Percentiles rank a stretch among this genome's conserved stretches.
Conservation (phyloP, 2,329 filamentous ascomycete genomes). For the Ophiosphaerella herpotricha region DNA sequence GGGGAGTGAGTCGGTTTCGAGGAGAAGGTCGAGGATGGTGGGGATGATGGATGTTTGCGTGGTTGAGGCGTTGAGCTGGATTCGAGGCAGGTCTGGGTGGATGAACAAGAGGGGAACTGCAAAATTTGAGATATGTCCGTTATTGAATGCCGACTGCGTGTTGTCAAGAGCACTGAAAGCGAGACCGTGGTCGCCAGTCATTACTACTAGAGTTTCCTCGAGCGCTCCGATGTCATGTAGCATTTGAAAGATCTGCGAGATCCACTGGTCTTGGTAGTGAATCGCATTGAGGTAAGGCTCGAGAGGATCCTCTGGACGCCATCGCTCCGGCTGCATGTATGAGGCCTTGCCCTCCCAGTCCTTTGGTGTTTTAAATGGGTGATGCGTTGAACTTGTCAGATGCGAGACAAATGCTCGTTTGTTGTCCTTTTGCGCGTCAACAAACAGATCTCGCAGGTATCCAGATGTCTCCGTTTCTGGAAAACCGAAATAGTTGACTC, state of each 20-base stretch:
- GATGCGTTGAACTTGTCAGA: conserved; percentile 20
- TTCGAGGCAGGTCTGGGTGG: conserved; percentile 15
- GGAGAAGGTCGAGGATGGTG: conserved; percentile 17
- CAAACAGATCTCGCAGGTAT: conserved; percentile 20
- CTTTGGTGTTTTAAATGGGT: conserved; percentile 19
- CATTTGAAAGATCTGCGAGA: conserved; percentile 22
- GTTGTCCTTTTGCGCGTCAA: conserved; percentile 10
- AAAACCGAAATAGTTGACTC: conserved; percentile 22
- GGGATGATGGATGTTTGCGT: conserved; percentile 21
- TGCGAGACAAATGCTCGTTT: conserved; percentile 21
- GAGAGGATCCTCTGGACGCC: conserved; percentile 17
- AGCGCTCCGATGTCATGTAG: conserved; percentile 16
- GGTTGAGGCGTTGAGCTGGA: conserved; percentile 18
- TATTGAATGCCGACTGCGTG: conserved; percentile 18
- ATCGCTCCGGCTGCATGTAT: conserved; percentile 16
- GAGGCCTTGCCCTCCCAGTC: conserved; percentile 11
- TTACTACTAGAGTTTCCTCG: conserved; percentile 17
- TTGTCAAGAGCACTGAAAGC: conserved; percentile 20
- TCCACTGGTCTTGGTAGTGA: conserved; percentile 21
- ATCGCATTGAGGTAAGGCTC: conserved; percentile 22
- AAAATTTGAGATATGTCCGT: conserved; percentile 21
- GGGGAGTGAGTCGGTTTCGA: conserved; percentile 14
- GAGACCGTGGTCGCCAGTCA: conserved; percentile 22
- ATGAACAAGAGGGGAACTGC: conserved; percentile 20
- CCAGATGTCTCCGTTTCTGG: conserved; percentile 18